Evolutionary conservation across 257 asterid genomes (phyloP).

Genomic region (Solanum ossicruentum): DNA sequence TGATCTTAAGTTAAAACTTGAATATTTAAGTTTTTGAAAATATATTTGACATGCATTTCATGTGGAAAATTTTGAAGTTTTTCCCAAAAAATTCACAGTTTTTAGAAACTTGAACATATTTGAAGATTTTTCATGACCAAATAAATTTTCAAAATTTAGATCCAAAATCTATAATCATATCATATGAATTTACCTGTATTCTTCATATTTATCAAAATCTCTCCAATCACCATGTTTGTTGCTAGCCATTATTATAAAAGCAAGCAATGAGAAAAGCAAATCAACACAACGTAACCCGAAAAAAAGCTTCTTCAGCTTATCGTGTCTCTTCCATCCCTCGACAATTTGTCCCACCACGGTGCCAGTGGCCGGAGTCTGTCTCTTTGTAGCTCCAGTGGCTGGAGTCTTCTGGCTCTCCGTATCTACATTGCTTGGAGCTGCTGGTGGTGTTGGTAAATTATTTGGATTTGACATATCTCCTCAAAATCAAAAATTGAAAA

Average conservation of each 20-base stretch:
- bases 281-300: constrained; percentile 29
- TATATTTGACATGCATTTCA: background rate
- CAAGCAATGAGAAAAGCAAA: constrained; percentile 50
- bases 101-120: background rate
- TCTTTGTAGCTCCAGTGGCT: background rate
- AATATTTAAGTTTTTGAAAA: background rate
- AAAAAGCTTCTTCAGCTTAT: constrained; percentile 26
- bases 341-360: constrained; percentile 13
- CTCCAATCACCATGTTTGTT: constrained; percentile 65
- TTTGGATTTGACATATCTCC: constrained; percentile 28
- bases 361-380: constrained; percentile 17
- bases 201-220: constrained; percentile 52
- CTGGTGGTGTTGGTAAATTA: background rate
- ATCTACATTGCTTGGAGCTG: constrained; percentile 10
- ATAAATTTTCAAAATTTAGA: background rate
- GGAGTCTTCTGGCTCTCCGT: background rate
- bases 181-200: constrained; percentile 34
- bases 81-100: no score
- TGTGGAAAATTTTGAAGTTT: background rate
- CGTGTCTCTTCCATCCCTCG: constrained; percentile 50
- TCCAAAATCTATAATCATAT: background rate
- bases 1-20: background rate
- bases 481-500: background rate
- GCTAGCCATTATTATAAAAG: constrained; percentile 60
- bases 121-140: background rate